Evolutionary conservation across 768 basidiomycete genomes (phyloP), one percentile per base, ranked within the genome.

Genomic region (Piloderma croceum): DNA sequence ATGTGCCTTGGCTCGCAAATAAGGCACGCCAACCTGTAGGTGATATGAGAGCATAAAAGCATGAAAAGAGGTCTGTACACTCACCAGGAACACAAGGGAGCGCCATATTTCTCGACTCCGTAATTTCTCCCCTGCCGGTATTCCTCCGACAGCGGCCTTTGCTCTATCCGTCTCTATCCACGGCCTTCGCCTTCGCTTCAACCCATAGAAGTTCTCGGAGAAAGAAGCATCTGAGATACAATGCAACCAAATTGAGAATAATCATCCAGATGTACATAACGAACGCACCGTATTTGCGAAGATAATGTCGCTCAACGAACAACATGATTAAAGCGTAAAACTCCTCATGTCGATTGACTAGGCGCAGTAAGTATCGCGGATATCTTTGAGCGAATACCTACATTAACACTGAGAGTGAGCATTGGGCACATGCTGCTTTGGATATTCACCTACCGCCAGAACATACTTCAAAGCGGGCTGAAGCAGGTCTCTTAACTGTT

Each of bases 401-500:
- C 2, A 41, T 9, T 38, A 34, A 19, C 20, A n/a, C n/a, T n/a
- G n/a, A n/a, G n/a, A n/a, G n/a, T n/a, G n/a, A n/a, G n/a, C n/a
- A 34, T 18, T 25, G 29, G 34, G 33, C 15, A 34, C 39, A 15
- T 42, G 33, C 38, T 29, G 10, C 27, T 29, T 29, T 29, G 10
- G 10, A 9, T 29, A 15, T 15, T 18, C 32, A 59, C 83, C 66
- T 59, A 93, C 93, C 46, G 86, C 85, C 24, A 98, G 68, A 33
- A 93, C 82, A 66, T 98, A 97, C 65, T 93, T 90, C 56, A 96
- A 67, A 11, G 93, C 91, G 24, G 94, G 94, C 54, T 97, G 93
- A 10, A 98, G 71, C 6, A 96, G 71, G 57, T 93, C 90, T 44
- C 86, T 69, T 15, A 98, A 77, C 58, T 97, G 92, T 50, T 96